Evolutionary conservation across 2,329 filamentous ascomycete species (phyloP).

Genomic region (Pleoardoris graminearum): DNA sequence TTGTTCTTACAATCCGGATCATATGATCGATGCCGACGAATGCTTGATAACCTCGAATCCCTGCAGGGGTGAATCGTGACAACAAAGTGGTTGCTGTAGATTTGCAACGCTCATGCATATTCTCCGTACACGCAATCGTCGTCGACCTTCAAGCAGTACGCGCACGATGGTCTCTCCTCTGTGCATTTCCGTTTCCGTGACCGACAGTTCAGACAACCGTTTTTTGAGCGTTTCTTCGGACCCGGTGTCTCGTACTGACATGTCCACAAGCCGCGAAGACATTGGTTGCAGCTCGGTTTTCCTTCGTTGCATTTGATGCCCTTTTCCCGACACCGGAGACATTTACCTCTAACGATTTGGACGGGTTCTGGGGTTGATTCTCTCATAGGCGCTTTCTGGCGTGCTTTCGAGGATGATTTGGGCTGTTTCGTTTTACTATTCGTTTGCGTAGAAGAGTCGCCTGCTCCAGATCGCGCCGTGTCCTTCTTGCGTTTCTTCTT

Average conservation of each 20-base stretch:
- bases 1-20: too few species aligned
- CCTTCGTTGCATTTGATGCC: constrained; percentile 38
- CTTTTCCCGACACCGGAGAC: constrained; percentile 28
- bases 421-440: constrained; percentile 21
- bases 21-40: too few species aligned
- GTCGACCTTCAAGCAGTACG: constrained; percentile 33
- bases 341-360: constrained; percentile 21
- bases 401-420: constrained; percentile 19
- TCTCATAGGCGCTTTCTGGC: constrained; percentile 13
- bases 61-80: too few species aligned
- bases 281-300: constrained; percentile 38
- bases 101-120: constrained; percentile 16
- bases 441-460: constrained; percentile 19
- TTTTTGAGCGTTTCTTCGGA: constrained; percentile 32
- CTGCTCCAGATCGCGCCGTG: constrained; percentile 10
- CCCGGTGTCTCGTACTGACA: constrained; percentile 30
- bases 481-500: constrained; percentile 30
- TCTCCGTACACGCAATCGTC: constrained; percentile 34
- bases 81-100: neutral
- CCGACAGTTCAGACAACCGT: constrained; percentile 36
- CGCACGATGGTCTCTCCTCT: constrained; percentile 36
- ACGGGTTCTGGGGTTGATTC: constrained; percentile 10
- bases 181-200: constrained; percentile 36
- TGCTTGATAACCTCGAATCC: neutral
- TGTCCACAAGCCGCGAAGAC: constrained; percentile 31